Base-by-base conservation (phyloP, 345 rosid species). In the Corymbia maculata region DNA sequence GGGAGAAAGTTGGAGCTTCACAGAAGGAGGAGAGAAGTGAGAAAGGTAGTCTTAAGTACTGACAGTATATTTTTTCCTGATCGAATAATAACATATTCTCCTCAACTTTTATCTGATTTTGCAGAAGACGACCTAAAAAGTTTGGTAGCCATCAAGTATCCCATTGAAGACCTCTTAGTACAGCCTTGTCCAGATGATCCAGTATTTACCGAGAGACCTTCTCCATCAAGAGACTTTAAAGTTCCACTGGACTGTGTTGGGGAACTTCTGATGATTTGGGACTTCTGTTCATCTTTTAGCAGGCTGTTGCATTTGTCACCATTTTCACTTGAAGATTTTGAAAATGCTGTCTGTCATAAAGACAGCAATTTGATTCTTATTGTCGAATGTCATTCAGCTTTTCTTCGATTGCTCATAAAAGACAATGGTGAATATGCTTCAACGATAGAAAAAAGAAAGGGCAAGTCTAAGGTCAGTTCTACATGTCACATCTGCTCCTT, bases 241-340 rank as follows among this genome's bases (percentile, higher is more conserved):
- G 93, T 96, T 92, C 94, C 97, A 26, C 91, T 95, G 93, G 93
- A 94, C 88, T 97, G 94, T 88, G 93, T 96, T 66, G 98, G 98
- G 84, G 95, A 98, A 93, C 97, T 98, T 91, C 91, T 98, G 87
- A 94, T 94, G 99, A 94, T 97, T 90, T 98, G 99, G 99, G 98
- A 98, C 89, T 97, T 97, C 92, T 98, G 99, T 91, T 93, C 95
- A 86, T 95, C 99, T 82, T 98, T 94, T 92, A 89, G 96, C 89
- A 93, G 94, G 91, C 93, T 92, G 92, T 91, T 98, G 90, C 92
- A 93, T 89, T 91, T 98, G 89, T 96, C 89, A 90, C 95, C 96
- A 52, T 98, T 97, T 93, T 93, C 98, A 86, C 93, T 98, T 52
- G 97, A 94, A 93, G 98, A 98, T 93, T 96, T 98, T 90, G 98